Conservation (phyloP, 2,329 filamentous ascomycete species). For the Fusarium napiforme region DNA sequence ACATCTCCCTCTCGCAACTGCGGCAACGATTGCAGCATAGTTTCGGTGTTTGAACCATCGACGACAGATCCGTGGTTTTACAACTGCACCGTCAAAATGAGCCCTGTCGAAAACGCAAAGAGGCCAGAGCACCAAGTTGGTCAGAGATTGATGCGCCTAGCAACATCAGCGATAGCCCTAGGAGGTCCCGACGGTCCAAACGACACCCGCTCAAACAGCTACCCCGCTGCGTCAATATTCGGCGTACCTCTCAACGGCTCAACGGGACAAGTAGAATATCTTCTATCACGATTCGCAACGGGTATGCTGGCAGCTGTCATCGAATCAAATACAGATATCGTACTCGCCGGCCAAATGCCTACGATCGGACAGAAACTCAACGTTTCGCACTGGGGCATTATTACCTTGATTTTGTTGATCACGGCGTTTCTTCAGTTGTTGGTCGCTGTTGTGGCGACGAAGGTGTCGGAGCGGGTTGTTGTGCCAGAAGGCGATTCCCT, state of each 20-base stretch:
- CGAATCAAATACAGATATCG: not conserved
- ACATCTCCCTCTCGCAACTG: not conserved
- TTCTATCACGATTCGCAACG: not conserved
- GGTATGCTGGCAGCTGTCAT: not conserved
- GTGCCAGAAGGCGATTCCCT: not conserved
- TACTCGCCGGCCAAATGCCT: not conserved
- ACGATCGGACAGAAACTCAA: not conserved
- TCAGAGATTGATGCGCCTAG: not conserved
- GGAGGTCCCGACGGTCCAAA: not conserved
- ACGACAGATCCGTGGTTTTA: not conserved
- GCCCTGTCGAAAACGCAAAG: not conserved
- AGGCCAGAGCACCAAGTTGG: not conserved
- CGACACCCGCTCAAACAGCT: not conserved
- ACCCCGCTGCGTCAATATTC: accelerated
- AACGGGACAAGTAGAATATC: not conserved
- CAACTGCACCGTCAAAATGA: not conserved
- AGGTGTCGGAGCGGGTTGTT: not conserved
- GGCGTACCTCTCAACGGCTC: not conserved
- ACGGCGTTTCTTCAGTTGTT: not conserved
- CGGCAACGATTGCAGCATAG: not conserved
- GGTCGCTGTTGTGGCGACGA: not conserved
- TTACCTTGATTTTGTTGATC: not conserved
- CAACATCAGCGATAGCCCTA: not conserved
- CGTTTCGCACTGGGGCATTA: not conserved
- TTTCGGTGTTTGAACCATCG: not conserved